Evolutionary conservation across 148 eudicot species (phyloP).

Genomic region (Vaccinium myrtillus): DNA sequence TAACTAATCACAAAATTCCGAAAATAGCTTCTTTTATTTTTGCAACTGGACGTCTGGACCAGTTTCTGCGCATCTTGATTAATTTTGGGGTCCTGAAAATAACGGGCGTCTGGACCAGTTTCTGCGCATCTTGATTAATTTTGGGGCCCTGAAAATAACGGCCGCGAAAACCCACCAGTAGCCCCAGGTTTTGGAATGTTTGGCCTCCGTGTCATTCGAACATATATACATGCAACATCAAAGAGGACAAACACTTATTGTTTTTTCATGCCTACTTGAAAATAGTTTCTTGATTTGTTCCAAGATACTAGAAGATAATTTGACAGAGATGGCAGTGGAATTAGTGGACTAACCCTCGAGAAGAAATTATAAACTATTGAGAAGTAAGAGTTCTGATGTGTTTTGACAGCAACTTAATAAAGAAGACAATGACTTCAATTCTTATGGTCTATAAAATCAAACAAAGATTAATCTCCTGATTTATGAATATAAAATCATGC

Average conservation of each 20-base stretch:
- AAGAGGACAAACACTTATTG: no score
- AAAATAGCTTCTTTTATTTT: not conserved
- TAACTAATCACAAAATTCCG: not conserved
- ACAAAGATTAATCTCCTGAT: not conserved
- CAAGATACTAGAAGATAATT: slow-evolving; percentile 23
- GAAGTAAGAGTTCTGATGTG: not conserved
- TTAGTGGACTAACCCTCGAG: slow-evolving; percentile 46
- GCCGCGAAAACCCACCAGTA: no score
- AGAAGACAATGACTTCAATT: not conserved
- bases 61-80: no score
- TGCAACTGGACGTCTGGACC: no score
- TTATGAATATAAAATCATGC: not conserved
- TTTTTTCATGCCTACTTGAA: not conserved
- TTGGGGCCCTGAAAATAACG: no score
- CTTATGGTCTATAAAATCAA: not conserved
- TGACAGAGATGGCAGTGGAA: slow-evolving; percentile 68
- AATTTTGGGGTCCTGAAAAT: no score
- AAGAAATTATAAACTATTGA: not conserved
- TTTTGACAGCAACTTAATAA: not conserved
- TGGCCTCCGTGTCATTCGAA: no score
- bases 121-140: no score
- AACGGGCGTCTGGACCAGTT: no score
- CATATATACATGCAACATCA: no score
- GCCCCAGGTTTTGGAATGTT: no score
- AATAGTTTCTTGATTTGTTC: not conserved